These are phyloP conservation scores for Cladosporium sp. DNA, from an alignment of 2,329 filamentous ascomycete species.

Conservation along the genomic window DNA sequence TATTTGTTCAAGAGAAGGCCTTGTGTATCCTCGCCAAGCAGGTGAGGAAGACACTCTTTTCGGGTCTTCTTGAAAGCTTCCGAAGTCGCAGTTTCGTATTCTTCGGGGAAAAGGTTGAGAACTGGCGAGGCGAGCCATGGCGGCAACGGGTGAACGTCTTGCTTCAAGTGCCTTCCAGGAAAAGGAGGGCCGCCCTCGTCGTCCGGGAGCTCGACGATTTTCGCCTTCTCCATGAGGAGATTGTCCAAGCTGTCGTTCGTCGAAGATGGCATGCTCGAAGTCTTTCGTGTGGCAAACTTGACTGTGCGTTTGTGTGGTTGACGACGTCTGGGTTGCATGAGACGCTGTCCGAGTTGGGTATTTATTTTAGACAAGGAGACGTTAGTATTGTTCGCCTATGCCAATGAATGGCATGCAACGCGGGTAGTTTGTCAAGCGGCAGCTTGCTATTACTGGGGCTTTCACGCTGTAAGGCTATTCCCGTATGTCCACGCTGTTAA, in stretches of 20 bases:
- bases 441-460: no score
- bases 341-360: slow-evolving; percentile 6
- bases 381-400: slow-evolving; percentile 23
- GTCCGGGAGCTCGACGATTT: slow-evolving; percentile 31
- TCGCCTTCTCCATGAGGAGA: slow-evolving; percentile 20
- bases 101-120: slow-evolving; percentile 22
- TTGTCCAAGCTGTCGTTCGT: slow-evolving; percentile 25
- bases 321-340: slow-evolving; percentile 9
- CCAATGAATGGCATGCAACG: background rate
- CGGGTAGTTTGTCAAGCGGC: background rate
- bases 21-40: slow-evolving; percentile 35
- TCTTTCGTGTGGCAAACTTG: slow-evolving; percentile 13
- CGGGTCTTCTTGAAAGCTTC: slow-evolving; percentile 10
- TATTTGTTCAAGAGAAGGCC: slow-evolving; percentile 54
- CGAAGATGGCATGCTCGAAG: slow-evolving; percentile 8
- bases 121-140: slow-evolving; percentile 23
- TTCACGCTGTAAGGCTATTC: no score
- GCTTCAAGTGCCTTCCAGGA: slow-evolving; percentile 21
- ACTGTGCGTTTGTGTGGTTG: slow-evolving; percentile 13
- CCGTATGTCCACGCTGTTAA: no score
- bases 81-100: slow-evolving; percentile 15
- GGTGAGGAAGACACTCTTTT: slow-evolving; percentile 24
- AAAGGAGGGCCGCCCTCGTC: slow-evolving; percentile 27
- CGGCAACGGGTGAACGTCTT: slow-evolving; percentile 18
- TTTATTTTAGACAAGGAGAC: background rate